phyloP scores from a whole-genome alignment of 2,329 filamentous ascomycete species.

The Knufia fluminis region DNA sequence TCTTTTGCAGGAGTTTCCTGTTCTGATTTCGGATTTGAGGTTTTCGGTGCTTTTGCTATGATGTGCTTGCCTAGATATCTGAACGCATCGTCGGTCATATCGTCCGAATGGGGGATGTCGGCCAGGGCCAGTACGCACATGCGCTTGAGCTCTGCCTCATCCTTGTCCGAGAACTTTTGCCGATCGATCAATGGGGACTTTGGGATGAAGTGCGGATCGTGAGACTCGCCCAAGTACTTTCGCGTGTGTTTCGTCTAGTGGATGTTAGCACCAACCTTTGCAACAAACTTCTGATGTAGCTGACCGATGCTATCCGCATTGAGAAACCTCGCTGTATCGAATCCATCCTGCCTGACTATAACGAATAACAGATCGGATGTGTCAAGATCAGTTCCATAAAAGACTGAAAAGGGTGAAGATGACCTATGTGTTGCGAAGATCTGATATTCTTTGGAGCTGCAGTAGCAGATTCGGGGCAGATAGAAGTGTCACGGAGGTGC shows the following conservation, averaged over 20 bases:
- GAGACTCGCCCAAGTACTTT: conserved; percentile 29
- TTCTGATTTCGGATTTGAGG: not conserved
- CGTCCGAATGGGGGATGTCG: conserved; percentile 22
- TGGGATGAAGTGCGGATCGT: conserved; percentile 25
- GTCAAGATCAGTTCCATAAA: not conserved
- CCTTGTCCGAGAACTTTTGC: conserved; percentile 26
- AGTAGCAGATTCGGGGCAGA: not conserved
- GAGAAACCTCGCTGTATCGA: conserved; percentile 1
- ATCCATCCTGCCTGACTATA: not conserved
- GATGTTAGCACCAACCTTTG: not conserved
- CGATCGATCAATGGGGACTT: conserved; percentile 28
- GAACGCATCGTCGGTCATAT: conserved; percentile 21
- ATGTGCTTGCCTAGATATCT: conserved; percentile 26
- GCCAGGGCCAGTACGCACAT: conserved; percentile 26
- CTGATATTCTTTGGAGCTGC: not conserved
- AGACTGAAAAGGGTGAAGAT: not conserved
- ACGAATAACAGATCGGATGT: not conserved
- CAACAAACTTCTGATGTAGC: not conserved
- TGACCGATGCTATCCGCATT: not conserved
- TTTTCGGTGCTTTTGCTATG: conserved; percentile 21
- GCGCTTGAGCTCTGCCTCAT: conserved; percentile 29
- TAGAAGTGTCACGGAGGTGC: not conserved
- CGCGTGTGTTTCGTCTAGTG: conserved; percentile 3
- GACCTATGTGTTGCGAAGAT: not conserved
- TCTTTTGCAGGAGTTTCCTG: not conserved